Percentiles rank a stretch among this genome's conserved stretches.
Evolutionary conservation across 2,329 filamentous ascomycete species (phyloP).

Genomic region (Aureobasidium sp.): DNA sequence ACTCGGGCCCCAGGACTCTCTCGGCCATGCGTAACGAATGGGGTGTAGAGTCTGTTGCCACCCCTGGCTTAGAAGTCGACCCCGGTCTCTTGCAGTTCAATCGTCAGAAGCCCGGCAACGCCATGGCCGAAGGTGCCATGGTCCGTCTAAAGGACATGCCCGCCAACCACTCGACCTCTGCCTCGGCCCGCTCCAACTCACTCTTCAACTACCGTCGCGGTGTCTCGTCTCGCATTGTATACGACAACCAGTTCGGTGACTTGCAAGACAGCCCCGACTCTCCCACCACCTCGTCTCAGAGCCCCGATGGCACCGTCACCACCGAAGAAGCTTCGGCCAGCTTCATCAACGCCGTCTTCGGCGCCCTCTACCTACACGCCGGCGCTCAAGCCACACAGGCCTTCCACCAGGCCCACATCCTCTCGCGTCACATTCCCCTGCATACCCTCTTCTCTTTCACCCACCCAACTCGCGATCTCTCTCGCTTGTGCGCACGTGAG

Average conservation of each 20-base stretch:
- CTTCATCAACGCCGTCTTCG: conserved; percentile 77
- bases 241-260: conserved; percentile 81
- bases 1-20: conserved; percentile 68
- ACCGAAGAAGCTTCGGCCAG: conserved; percentile 58
- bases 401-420: conserved; percentile 79
- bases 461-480: conserved; percentile 75
- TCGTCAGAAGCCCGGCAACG: conserved; percentile 39
- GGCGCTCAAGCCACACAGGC: conserved; percentile 70
- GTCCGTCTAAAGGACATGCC: conserved; percentile 29
- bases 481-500: conserved; percentile 76
- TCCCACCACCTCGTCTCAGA: neutral
- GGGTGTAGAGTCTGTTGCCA: conserved; percentile 84
- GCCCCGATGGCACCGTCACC: conserved; percentile 32
- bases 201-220: conserved; percentile 57
- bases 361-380: conserved; percentile 77
- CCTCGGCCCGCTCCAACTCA: conserved; percentile 40
- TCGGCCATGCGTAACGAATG: conserved; percentile 71
- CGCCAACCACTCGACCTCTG: conserved; percentile 5
- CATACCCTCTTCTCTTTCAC: conserved; percentile 75
- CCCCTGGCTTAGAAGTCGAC: conserved; percentile 85
- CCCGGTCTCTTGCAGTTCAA: conserved; percentile 80
- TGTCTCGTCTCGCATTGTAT: conserved; percentile 68
- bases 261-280: neutral
- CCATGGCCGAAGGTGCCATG: conserved; percentile 27
- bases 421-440: conserved; percentile 46